Percentiles rank a stretch among this genome's conserved stretches.
Conservation (phyloP, 768 basidiomycete genomes). For the Lactarius evosmus region DNA sequence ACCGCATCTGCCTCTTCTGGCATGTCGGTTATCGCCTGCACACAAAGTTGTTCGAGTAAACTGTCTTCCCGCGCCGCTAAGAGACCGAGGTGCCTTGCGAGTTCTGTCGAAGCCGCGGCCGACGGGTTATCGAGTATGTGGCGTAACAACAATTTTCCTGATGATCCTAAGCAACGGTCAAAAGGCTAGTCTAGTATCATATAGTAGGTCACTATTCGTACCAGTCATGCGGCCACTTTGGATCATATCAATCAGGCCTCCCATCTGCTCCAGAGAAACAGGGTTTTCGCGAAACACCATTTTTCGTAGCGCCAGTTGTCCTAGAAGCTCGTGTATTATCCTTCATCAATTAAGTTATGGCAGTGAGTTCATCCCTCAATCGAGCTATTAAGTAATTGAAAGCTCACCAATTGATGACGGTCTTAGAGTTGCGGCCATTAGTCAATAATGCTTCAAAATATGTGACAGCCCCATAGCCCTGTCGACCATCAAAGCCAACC, state of each 20-base stretch:
- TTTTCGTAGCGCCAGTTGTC: slow-evolving; percentile 62
- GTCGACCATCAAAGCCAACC: slow-evolving; percentile 58
- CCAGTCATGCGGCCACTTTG: slow-evolving; percentile 65
- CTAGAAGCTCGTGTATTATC: slow-evolving; percentile 86
- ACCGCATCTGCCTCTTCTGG: slow-evolving; percentile 67
- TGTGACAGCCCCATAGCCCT: slow-evolving; percentile 51
- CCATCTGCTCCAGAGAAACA: slow-evolving; percentile 61
- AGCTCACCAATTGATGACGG: slow-evolving; percentile 80
- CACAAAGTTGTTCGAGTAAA: slow-evolving; percentile 54
- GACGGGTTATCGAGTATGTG: slow-evolving; percentile 54
- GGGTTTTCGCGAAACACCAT: slow-evolving; percentile 57
- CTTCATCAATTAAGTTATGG: slow-evolving; percentile 39
- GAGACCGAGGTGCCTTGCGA: slow-evolving; percentile 52
- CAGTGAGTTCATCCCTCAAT: not conserved
- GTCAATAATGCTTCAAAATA: slow-evolving; percentile 83
- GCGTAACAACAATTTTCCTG: slow-evolving; percentile 74
- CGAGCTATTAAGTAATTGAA: not conserved
- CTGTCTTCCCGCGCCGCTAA: slow-evolving; percentile 39
- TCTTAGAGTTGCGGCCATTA: slow-evolving; percentile 55
- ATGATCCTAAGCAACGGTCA: slow-evolving; percentile 52
- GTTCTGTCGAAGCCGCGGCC: slow-evolving; percentile 38
- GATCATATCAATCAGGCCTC: slow-evolving; percentile 75
- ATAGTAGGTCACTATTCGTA: slow-evolving; percentile 32
- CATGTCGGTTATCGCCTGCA: slow-evolving; percentile 57
- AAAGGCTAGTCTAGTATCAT: slow-evolving; percentile 2